phyloP scores from a whole-genome alignment of 2,329 filamentous ascomycete species.

The Elsinoe arachidis region DNA sequence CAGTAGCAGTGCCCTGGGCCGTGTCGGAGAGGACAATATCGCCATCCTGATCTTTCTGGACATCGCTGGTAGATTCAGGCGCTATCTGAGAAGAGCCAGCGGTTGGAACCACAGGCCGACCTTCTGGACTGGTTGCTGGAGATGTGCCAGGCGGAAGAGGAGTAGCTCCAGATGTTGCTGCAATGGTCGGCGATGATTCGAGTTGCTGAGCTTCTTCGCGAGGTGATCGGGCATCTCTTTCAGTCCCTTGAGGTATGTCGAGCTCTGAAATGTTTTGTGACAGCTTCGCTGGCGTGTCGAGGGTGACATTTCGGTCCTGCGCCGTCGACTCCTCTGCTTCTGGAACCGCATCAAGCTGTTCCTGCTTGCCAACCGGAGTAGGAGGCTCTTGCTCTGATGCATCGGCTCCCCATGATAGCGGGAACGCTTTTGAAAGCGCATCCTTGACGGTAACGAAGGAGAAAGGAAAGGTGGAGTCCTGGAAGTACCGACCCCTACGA shows the following conservation, averaged over 20 bases:
- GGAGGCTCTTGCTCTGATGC: background rate
- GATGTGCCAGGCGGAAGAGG: conserved; percentile 60
- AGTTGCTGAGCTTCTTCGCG: background rate
- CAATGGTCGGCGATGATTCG: conserved; percentile 55
- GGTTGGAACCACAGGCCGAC: conserved; percentile 22
- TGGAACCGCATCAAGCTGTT: background rate
- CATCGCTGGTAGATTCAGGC: background rate
- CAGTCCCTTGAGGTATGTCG: background rate
- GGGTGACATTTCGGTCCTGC: background rate
- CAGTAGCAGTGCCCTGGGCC: background rate
- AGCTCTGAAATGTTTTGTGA: background rate
- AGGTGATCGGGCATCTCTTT: background rate
- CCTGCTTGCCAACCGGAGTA: background rate
- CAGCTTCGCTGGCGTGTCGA: too few relatives aligned
- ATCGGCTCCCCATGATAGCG: background rate
- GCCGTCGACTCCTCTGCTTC: background rate
- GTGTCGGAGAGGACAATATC: conserved; percentile 27
- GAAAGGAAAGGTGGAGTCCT: conserved; percentile 45
- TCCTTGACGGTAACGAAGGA: conserved; percentile 14
- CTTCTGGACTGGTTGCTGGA: conserved; percentile 65
- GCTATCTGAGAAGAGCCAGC: too few relatives aligned
- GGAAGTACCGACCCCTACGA: conserved; percentile 48
- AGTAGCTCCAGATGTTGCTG: conserved; percentile 62
- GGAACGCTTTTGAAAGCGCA: conserved; percentile 9
- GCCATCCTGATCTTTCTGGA: conserved; percentile 13